These are phyloP conservation scores for Yamadazyma dushanensis DNA, from an alignment of 1,139 yeast genomes.

Conservation along the genomic window DNA sequence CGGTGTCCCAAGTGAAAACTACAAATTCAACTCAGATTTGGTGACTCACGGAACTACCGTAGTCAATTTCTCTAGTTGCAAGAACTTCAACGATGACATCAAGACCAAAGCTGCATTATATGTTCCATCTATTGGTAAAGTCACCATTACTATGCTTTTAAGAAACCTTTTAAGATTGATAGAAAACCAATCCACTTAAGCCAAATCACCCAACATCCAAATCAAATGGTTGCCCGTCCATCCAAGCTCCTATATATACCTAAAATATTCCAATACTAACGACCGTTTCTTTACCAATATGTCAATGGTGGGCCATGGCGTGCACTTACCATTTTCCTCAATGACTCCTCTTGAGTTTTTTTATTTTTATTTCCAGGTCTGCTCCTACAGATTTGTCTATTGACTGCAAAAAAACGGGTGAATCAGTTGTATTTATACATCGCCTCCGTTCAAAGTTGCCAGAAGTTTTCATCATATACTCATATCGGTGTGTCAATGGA, in stretches of 20 bases:
- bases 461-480: conserved; percentile 5
- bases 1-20: conserved; percentile 83
- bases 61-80: conserved; percentile 84
- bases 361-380: background rate
- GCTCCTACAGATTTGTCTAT: background rate
- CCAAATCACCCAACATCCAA: too few species aligned
- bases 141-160: conserved; percentile 89
- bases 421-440: background rate
- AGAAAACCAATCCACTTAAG: conserved; percentile 33
- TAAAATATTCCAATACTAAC: conserved; percentile 1
- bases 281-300: background rate
- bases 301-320: too few species aligned
- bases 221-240: background rate
- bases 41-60: conserved; percentile 88
- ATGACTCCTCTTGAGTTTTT: conserved; percentile 6
- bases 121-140: conserved; percentile 95
- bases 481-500: conserved; percentile 7
- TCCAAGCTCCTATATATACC: background rate
- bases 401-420: background rate
- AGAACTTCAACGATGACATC: conserved; percentile 78
- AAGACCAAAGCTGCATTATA: conserved; percentile 85
- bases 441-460: background rate
- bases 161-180: conserved; percentile 82
- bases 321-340: conserved; percentile 2
- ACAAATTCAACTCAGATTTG: conserved; percentile 81